Evolutionary conservation across 352 stramenopile species (phyloP).

Genomic region (Pythium sukuiense): DNA sequence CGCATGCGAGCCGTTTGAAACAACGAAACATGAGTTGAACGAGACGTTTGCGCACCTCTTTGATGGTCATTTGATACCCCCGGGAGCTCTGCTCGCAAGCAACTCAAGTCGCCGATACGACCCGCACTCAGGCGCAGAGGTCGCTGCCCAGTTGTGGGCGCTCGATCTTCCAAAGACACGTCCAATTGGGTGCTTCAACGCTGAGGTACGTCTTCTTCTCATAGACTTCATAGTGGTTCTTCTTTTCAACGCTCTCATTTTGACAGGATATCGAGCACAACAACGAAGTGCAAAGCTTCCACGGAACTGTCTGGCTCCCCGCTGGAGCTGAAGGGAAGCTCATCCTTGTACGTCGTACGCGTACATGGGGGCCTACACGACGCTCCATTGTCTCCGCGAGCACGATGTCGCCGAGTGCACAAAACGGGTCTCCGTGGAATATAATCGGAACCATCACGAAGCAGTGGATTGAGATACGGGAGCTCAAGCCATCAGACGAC

Average conservation of each 20-base stretch:
- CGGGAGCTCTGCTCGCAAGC: neutral
- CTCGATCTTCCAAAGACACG: neutral
- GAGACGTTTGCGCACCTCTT: neutral
- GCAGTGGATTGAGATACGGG: neutral
- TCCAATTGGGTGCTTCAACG: neutral
- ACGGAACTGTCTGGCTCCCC: neutral
- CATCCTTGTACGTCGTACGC: neutral
- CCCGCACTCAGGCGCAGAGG: neutral
- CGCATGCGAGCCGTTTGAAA: neutral
- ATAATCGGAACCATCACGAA: constrained; percentile 6
- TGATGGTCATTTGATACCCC: neutral
- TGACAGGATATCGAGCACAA: neutral
- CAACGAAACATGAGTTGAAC: neutral
- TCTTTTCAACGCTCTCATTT: no score
- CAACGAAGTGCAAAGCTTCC: neutral
- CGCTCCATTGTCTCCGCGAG: constrained; percentile 5
- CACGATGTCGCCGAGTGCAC: constrained; percentile 8
- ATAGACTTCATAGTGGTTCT: neutral
- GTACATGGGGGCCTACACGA: neutral
- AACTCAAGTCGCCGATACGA: neutral
- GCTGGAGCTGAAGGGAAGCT: neutral
- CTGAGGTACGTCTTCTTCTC: neutral
- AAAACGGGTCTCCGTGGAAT: constrained; percentile 4
- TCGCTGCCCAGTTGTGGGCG: neutral
- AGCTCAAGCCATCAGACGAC: neutral